Percentiles rank a stretch among this genome's conserved stretches.
These are phyloP conservation scores for Mucor velutinosus DNA, from an alignment of 371 early-diverging fungal species.

Conservation along the genomic window DNA sequence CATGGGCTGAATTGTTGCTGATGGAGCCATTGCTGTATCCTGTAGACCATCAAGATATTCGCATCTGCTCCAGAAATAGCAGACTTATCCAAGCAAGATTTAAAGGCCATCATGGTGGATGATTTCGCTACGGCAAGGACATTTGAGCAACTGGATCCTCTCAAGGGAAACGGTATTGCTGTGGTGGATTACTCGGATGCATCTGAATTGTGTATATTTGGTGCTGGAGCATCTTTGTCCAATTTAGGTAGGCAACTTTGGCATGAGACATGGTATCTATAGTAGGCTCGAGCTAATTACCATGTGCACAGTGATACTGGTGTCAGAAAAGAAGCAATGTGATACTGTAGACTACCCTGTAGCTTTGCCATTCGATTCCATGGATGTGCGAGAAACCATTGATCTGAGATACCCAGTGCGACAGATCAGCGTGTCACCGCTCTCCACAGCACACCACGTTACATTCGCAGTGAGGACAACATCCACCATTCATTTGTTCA, in stretches of 20 bases:
- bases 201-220: constrained; percentile 6
- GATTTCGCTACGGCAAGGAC: neutral
- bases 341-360: neutral
- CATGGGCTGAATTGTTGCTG: neutral
- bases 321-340: neutral
- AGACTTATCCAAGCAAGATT: neutral
- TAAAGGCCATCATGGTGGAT: neutral
- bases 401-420: constrained; percentile 18
- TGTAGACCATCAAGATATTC: neutral
- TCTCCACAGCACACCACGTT: neutral
- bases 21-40: neutral
- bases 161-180: constrained; percentile 16
- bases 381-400: neutral
- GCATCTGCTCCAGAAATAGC: neutral
- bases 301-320: neutral
- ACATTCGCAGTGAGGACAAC: constrained; percentile 19
- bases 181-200: neutral
- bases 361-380: neutral
- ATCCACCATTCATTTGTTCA: constrained; percentile 6
- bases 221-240: constrained; percentile 14
- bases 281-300: neutral
- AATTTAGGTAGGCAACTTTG: constrained; percentile 10
- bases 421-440: constrained; percentile 16
- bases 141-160: constrained; percentile 13
- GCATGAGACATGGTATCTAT: neutral